Evolutionary conservation across 2,329 filamentous ascomycete species (phyloP).

Genomic region (Microsporum canis): DNA sequence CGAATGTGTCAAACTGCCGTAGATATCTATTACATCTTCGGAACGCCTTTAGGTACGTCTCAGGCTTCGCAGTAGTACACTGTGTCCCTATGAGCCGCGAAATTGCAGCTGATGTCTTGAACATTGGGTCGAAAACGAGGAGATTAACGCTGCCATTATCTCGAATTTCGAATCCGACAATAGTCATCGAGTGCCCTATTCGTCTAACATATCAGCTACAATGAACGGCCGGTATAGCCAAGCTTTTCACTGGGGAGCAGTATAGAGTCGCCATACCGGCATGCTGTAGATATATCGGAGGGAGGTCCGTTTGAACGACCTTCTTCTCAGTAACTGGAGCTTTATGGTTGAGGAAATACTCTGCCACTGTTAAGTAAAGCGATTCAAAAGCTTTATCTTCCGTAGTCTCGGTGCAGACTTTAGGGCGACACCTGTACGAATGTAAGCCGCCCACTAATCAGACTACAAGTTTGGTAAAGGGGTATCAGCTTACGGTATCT

Average conservation of each 20-base stretch:
- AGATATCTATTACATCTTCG: constrained; percentile 59
- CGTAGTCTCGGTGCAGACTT: constrained; percentile 43
- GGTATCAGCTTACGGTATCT: constrained; percentile 46
- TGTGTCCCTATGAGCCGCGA: constrained; percentile 44
- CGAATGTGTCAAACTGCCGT: constrained; percentile 62
- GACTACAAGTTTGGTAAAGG: neutral
- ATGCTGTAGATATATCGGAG: constrained; percentile 86
- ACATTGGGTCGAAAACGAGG: constrained; percentile 81
- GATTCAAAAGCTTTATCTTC: constrained; percentile 40
- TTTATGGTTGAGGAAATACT: constrained; percentile 56
- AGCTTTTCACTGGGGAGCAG: neutral
- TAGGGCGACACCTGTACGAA: constrained; percentile 44
- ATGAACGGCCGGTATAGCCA: neutral
- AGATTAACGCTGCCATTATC: constrained; percentile 55
- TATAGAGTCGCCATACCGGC: constrained; percentile 41
- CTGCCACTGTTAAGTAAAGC: constrained; percentile 57
- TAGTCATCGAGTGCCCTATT: constrained; percentile 74
- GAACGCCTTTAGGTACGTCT: constrained; percentile 57
- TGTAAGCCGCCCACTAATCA: neutral
- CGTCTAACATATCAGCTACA: neutral
- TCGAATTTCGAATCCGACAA: constrained; percentile 68
- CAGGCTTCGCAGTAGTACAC: constrained; percentile 33
- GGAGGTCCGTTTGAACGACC: constrained; percentile 58
- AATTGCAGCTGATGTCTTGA: constrained; percentile 56
- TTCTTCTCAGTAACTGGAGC: constrained; percentile 43